Base-by-base conservation (phyloP, 1,139 yeast species). In the Saccharomycopsis phalli region DNA sequence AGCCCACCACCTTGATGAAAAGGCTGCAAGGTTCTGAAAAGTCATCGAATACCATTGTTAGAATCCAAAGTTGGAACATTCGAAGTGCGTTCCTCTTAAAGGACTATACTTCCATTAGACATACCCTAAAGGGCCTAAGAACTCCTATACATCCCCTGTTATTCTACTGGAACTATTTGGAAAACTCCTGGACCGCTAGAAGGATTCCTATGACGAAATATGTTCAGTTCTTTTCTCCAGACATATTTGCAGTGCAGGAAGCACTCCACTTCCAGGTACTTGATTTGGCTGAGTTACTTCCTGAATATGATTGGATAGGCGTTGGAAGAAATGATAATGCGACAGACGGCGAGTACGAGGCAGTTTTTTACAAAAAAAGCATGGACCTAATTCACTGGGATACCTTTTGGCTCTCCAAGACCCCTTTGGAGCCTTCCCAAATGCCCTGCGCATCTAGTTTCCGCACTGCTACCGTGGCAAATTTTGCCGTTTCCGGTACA, bases 321-420 rank as follows among this genome's bases (percentile, higher is more conserved):
- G 66, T 63, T n/a, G 74, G 75, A 2, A 55, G 75, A 51, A 68
- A 66, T 38, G 74, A 70, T 52, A 75, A 75, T 3, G 49, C 51
- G 10, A 53, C 54, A 4, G 50, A 53, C 3, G 74, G 75, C 4
- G 76, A 70, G 46, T 68, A 58, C 46, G 61, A 70, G 32, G 74
- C 75, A 1, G 59, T 70, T 17, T 57, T 65, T 31, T 68, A 60
- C 49, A 58, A 63, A 38, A 53, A 57, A 3, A 43, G 51, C 1
- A 59, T 55, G 20, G 59, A 69, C 58, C 41, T 51, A 16, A 43
- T 68, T 19, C 54, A 59, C 23, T 57, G 59, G 41, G 59, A 62
- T 16, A 66, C 69, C n/a, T 57, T 59, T 42, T 69, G 75, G 74
- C 53, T 69, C 31, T 61, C 70, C 38, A 54, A 58, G 10, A 59